Evolutionary conservation across 2,329 filamentous ascomycete species (phyloP), one percentile per base, ranked within the genome.

Genomic region (Cryphonectria parasitica): DNA sequence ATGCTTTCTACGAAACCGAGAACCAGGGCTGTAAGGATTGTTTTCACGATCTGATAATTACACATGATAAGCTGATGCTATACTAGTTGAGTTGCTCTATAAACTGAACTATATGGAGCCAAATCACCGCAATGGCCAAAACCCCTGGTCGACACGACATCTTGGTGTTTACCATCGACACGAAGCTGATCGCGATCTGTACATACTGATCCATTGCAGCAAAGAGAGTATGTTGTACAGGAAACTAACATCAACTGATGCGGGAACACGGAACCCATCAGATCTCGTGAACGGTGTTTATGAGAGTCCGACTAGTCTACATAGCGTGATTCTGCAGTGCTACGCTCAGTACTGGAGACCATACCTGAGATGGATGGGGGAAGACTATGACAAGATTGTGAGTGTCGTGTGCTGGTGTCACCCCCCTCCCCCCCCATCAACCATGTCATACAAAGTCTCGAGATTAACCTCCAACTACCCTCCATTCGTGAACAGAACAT

Each of bases 141-240:
- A 70, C 22, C 64, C 61, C 6, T 74, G 72, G 72, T 71, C 71
- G 31, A 68, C 66, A 6, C 61, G 72, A 7, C 72, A 74, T 28
- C 49, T 74, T 31, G 72, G 71, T 6, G 71, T 74, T 13, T 74
- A 74, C 36, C 72, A 74, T 28, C 67, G 68, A 28, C 72, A 71
- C 31, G 45, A 39, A 41, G 34, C 43, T 13, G 62, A 64, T n/a
- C 49, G 49, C 15, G 72, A 73, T 58, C 62, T 71, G 0, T 71
- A 69, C 49, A 52, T 73, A 13, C 41, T 74, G 39, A 22, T 70
- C 17, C 54, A 72, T 49, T 69, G 72, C 64, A 71, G 66, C 22
- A 45, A 63, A 19, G 64, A 60, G 22, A 74, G 68, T 54, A 64
- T 64, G 1, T 49, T 74, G 1, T 68, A 65, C 39, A 3, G 28